A percentile compares a stretch with the other conserved stretches of the same genome.
Conservation (phyloP, 2,329 filamentous ascomycete species). For the Drechslera avenae region DNA sequence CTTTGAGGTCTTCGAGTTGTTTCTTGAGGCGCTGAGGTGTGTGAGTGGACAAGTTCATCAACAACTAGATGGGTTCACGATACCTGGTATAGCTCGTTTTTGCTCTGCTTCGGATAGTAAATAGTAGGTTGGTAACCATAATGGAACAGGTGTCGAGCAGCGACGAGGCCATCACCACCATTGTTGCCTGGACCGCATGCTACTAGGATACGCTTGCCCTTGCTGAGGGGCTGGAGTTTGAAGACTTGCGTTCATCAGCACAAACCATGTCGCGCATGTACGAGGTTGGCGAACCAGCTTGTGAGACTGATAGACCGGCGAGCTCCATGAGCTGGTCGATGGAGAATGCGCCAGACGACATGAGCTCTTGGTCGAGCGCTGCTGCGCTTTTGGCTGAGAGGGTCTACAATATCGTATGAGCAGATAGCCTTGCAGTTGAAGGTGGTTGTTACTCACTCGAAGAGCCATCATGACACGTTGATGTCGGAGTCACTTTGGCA, state of each 20-base stretch:
- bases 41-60: constrained; percentile 9
- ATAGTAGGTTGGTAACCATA: constrained; percentile 89
- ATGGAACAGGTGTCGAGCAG: constrained; percentile 86
- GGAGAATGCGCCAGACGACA: constrained; percentile 86
- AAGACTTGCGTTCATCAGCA: constrained; percentile 65
- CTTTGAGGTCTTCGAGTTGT: constrained; percentile 80
- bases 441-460: constrained; percentile 3
- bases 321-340: constrained; percentile 98
- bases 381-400: constrained; percentile 86
- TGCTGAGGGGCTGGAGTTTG: constrained; percentile 75
- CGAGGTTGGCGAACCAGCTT: constrained; percentile 66
- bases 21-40: constrained; percentile 71
- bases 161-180: constrained; percentile 89
- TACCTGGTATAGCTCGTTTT: constrained; percentile 88
- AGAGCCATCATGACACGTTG: constrained; percentile 18
- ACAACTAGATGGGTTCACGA: constrained; percentile 13
- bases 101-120: constrained; percentile 91
- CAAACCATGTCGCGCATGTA: background rate
- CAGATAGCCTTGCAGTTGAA: background rate
- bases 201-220: constrained; percentile 76
- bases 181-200: constrained; percentile 87
- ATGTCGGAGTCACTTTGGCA: background rate
- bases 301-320: constrained; percentile 88
- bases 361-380: constrained; percentile 89
- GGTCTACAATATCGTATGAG: constrained; percentile 62